These are phyloP conservation scores for Fusarium sp. DNA, from an alignment of 2,329 filamentous ascomycete genomes.

Conservation along the genomic window DNA sequence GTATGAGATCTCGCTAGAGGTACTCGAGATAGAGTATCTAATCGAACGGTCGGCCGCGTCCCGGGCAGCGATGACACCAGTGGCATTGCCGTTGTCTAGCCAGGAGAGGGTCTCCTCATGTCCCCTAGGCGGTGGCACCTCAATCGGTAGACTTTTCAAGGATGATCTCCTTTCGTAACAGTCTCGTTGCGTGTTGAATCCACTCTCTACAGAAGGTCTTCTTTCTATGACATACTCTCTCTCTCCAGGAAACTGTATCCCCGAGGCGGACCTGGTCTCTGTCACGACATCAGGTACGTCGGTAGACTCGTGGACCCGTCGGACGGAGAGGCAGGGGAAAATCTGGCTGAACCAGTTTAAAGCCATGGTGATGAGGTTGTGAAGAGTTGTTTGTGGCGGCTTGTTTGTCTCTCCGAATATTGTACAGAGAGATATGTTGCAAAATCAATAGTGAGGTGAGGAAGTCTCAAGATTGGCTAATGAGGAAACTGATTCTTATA, in stretches of 20 bases:
- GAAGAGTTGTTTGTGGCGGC: background rate
- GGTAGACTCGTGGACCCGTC: background rate
- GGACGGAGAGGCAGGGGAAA: background rate
- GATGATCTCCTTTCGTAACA: background rate
- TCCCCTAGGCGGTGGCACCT: conserved; percentile 14
- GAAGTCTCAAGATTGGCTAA: background rate
- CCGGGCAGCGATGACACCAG: background rate
- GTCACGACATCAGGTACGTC: background rate
- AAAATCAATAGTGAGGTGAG: background rate
- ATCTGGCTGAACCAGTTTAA: background rate
- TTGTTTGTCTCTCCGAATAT: background rate
- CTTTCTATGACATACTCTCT: background rate
- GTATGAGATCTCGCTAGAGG: background rate
- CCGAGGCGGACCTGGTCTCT: background rate
- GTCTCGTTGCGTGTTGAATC: background rate
- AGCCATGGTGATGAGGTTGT: background rate
- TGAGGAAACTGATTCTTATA: background rate
- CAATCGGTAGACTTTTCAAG: background rate
- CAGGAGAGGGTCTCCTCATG: background rate
- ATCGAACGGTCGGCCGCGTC: conserved; percentile 7
- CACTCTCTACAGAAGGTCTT: background rate
- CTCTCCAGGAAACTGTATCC: background rate
- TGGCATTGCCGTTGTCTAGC: background rate
- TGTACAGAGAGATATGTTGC: background rate
- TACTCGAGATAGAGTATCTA: background rate